phyloP scores from a whole-genome alignment of 257 asterid genomes.

The Solanum pimpinellifolium region DNA sequence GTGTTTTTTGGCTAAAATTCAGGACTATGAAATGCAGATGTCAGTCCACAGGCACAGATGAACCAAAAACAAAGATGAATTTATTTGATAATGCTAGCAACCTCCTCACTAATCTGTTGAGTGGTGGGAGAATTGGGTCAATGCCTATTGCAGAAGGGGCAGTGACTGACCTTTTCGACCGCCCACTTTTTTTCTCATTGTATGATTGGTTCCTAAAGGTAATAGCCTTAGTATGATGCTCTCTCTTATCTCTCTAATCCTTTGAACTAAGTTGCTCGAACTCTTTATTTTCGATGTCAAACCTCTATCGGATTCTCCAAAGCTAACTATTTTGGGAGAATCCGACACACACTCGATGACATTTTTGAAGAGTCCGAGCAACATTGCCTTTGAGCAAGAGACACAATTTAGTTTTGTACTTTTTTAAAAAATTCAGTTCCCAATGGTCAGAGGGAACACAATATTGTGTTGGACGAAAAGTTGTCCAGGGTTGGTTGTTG shows the following conservation, averaged over 20 bases:
- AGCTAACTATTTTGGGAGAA: not conserved
- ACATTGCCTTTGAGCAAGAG: not conserved
- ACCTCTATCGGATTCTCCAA: not conserved
- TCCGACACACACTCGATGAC: not conserved
- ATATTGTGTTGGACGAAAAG: not conserved
- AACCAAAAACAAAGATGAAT: constrained; percentile 47
- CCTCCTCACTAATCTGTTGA: constrained; percentile 76
- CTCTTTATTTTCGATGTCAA: too few species aligned
- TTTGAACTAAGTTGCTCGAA: not conserved
- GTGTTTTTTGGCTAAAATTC: not conserved
- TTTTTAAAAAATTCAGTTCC: too few species aligned
- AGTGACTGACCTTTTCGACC: constrained; percentile 78
- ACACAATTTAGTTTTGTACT: not conserved
- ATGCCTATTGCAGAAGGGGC: constrained; percentile 99
- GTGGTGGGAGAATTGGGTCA: constrained; percentile 67
- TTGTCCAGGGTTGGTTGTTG: not conserved
- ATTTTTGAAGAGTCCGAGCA: not conserved
- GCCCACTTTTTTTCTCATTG: constrained; percentile 81
- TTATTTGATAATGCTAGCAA: constrained; percentile 86
- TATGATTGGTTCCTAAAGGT: constrained; percentile 96
- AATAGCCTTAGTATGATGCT: not conserved
- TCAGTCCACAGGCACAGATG: constrained; percentile 53
- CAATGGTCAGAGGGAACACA: not conserved
- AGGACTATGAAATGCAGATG: constrained; percentile 43
- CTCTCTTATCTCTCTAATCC: not conserved